Evolutionary conservation across 768 basidiomycete genomes (phyloP).

Genomic region (Lentinula edodes): DNA sequence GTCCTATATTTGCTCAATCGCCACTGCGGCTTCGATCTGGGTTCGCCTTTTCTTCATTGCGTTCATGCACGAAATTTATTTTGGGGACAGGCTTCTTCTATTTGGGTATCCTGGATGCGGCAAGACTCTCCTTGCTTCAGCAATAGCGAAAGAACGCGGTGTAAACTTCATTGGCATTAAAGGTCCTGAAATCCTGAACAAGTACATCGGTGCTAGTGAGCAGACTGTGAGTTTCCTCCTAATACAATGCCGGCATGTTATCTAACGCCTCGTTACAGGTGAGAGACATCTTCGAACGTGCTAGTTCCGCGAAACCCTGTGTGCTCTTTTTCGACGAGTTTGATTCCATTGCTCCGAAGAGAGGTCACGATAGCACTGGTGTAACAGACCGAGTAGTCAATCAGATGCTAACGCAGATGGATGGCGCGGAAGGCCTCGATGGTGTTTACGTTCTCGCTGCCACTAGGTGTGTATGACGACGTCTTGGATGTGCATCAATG

Average conservation of each 20-base stretch:
- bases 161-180: constrained; percentile 98
- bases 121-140: constrained; percentile 93
- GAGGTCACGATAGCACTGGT: constrained; percentile 98
- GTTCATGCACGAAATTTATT: neutral
- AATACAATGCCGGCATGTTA: neutral
- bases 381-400: constrained; percentile 99
- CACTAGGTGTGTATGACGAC: constrained; percentile 59
- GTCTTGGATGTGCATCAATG: neutral
- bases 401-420: constrained; percentile 98
- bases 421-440: constrained; percentile 94
- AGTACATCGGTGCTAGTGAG: constrained; percentile 98
- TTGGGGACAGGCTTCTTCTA: constrained; percentile 37
- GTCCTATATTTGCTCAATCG: constrained; percentile 87
- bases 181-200: constrained; percentile 95
- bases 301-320: constrained; percentile 94
- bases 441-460: constrained; percentile 98
- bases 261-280: constrained; percentile 41
- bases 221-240: constrained; percentile 60
- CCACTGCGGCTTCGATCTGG: constrained; percentile 91
- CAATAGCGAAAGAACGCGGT: constrained; percentile 96
- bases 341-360: constrained; percentile 95
- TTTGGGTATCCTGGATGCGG: constrained; percentile 98
- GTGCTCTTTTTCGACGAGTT: constrained; percentile 99
- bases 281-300: constrained; percentile 91
- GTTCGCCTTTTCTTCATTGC: constrained; percentile 32